These are phyloP conservation scores for Microbotryomycetes sp. DNA, from an alignment of 1,284 basidiomycete genomes.

Conservation along the genomic window DNA sequence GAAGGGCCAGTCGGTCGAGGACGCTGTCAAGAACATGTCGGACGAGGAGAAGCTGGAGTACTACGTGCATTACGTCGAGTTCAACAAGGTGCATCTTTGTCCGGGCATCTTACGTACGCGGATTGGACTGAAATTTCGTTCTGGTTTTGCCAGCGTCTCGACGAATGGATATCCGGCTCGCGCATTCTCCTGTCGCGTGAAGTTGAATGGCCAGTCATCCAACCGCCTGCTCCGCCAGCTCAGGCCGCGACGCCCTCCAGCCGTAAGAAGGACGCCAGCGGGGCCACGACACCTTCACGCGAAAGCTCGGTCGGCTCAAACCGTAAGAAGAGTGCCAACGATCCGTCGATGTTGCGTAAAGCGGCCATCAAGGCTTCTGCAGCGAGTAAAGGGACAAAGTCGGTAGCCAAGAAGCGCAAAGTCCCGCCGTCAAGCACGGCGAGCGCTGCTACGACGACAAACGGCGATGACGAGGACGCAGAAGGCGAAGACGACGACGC, in stretches of 20 bases:
- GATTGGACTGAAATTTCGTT: no score
- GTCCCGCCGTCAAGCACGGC: neutral
- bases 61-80: constrained; percentile 95
- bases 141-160: constrained; percentile 55
- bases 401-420: constrained; percentile 13
- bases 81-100: constrained; percentile 60
- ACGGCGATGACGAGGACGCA: constrained; percentile 34
- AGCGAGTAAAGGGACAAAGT: constrained; percentile 16
- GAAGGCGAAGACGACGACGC: constrained; percentile 49
- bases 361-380: constrained; percentile 32
- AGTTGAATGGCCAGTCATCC: constrained; percentile 78
- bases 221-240: constrained; percentile 47
- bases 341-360: constrained; percentile 41
- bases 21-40: neutral
- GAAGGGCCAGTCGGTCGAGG: neutral
- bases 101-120: neutral
- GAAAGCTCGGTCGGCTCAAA: constrained; percentile 20
- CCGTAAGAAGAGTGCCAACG: constrained; percentile 62
- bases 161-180: constrained; percentile 94
- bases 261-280: constrained; percentile 25
- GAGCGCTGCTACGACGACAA: constrained; percentile 16
- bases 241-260: constrained; percentile 24
- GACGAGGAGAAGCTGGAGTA: constrained; percentile 56
- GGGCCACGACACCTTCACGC: constrained; percentile 35
- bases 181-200: constrained; percentile 76